Evolutionary conservation across 176 grass and related monocot species (phyloP), one percentile per base, ranked within the genome.

Genomic region (Eragrostis nindensis): DNA sequence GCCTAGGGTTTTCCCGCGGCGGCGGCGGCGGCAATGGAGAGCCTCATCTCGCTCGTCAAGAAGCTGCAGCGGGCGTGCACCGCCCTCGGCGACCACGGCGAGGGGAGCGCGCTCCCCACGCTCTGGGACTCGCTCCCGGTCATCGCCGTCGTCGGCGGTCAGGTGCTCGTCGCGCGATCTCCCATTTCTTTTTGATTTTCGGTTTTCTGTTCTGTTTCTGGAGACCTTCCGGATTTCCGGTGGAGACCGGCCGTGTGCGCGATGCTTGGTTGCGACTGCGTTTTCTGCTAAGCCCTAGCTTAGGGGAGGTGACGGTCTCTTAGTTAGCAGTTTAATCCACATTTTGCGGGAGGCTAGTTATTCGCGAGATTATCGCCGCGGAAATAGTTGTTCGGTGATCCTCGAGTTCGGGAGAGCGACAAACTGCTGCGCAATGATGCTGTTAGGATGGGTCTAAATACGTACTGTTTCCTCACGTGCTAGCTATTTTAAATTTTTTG

Each of bases 51-150:
- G 61, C 88, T 97, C 47, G 86, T 97, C 62, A 97, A 97, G 83
- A 97, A 93, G 94, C 83, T 97, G 64, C 94, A 97, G 88, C 82
- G 86, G 61, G 91, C 94, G 30, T 97, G 94, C 86, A 97, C 94
- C 5, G 94, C 94, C 22, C 91, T 97, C 62, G 94, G 94, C 40
- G 94, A 97, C 84, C 86, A 97, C 78, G 94, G 94, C 8, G 94
- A 97, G 73, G 94, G 91, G 50, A 93, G 91, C 81, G 80, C 91
- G 71, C 91, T 97, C 10, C 94, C 94, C 13, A 91, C 94, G 71
- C 91, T 97, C 71, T 97, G 94, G 94, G 94, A 97, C 82, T 89
- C 94, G 60, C 90, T 97, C 48, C 94, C 94, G 8, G 64, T 88
- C 29, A 97, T 97, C 73, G 94, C 94, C 73, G 91, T 97, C 75